A percentile compares a stretch with the other conserved stretches of the same genome.
Evolutionary conservation across 352 stramenopile species (phyloP).

Genomic region (Pythium periplocum): DNA sequence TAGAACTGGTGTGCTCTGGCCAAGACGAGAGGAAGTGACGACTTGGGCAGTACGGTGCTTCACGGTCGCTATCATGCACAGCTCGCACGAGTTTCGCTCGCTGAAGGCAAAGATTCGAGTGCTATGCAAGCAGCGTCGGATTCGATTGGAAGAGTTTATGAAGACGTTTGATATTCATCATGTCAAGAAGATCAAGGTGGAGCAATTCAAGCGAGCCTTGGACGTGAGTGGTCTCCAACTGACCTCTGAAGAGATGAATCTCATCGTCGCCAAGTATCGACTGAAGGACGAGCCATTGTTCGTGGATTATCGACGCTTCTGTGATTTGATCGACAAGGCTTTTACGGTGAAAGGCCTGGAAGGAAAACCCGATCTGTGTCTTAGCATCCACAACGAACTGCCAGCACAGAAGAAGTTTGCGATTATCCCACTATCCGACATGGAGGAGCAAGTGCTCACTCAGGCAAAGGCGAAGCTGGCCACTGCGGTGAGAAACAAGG

Average conservation of each 20-base stretch:
- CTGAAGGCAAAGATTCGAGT: constrained; percentile 76
- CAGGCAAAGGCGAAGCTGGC: constrained; percentile 53
- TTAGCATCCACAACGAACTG: constrained; percentile 27
- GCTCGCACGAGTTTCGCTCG: constrained; percentile 69
- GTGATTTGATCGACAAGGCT: constrained; percentile 80
- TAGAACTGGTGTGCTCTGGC: too few species aligned
- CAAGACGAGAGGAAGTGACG: too few species aligned
- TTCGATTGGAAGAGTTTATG: constrained; percentile 85
- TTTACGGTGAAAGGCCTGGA: constrained; percentile 78
- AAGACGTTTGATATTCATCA: constrained; percentile 83
- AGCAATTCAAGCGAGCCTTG: constrained; percentile 78
- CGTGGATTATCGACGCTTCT: constrained; percentile 79
- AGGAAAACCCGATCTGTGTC: constrained; percentile 39
- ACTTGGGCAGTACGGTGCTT: too few species aligned
- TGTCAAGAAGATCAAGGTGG: constrained; percentile 76
- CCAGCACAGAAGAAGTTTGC: constrained; percentile 30
- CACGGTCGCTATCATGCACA: constrained; percentile 30
- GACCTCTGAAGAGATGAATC: constrained; percentile 35
- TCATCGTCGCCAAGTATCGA: constrained; percentile 67
- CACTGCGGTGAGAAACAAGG: constrained; percentile 64
- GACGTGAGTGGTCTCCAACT: constrained; percentile 74
- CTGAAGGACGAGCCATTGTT: constrained; percentile 51
- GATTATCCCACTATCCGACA: constrained; percentile 17
- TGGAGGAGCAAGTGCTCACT: constrained; percentile 29
- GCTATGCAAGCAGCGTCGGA: constrained; percentile 78